These are phyloP conservation scores for Picochlorum sp. DNA, from an alignment of 139 green algal genomes.

Conservation along the genomic window DNA sequence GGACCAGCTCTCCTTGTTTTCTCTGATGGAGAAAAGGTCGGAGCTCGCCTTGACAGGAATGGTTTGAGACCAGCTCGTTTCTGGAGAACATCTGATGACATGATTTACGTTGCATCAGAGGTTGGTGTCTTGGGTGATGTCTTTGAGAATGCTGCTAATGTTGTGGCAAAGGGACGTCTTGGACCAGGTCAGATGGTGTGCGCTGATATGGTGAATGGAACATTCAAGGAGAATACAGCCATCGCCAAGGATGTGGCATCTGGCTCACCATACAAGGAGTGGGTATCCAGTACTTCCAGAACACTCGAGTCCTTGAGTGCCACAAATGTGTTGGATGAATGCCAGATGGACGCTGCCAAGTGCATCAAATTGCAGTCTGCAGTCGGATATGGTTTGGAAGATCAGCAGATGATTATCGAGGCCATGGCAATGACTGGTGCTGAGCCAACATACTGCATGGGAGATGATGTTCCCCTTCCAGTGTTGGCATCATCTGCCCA, in stretches of 20 bases:
- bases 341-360: constrained; percentile 39
- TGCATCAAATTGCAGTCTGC: constrained; percentile 59
- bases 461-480: constrained; percentile 93
- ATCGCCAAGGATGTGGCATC: constrained; percentile 71
- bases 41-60: constrained; percentile 93
- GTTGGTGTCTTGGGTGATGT: constrained; percentile 90
- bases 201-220: constrained; percentile 74
- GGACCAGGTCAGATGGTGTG: constrained; percentile 95
- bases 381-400: constrained; percentile 74
- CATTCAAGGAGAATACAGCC: constrained; percentile 76
- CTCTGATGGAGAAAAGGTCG: constrained; percentile 82
- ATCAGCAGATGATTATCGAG: constrained; percentile 95
- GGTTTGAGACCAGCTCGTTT: constrained; percentile 93
- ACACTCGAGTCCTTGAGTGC: constrained; percentile 45
- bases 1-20: constrained; percentile 97
- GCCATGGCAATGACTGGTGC: constrained; percentile 78
- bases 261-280: constrained; percentile 76
- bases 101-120: constrained; percentile 95
- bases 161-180: constrained; percentile 87
- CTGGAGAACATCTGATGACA: constrained; percentile 91
- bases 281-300: constrained; percentile 47
- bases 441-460: constrained; percentile 99
- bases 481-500: constrained; percentile 86
- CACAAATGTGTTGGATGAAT: constrained; percentile 29
- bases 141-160: constrained; percentile 70